These are phyloP conservation scores for Venturia pyrina DNA, from an alignment of 2,329 filamentous ascomycete genomes.

Conservation along the genomic window DNA sequence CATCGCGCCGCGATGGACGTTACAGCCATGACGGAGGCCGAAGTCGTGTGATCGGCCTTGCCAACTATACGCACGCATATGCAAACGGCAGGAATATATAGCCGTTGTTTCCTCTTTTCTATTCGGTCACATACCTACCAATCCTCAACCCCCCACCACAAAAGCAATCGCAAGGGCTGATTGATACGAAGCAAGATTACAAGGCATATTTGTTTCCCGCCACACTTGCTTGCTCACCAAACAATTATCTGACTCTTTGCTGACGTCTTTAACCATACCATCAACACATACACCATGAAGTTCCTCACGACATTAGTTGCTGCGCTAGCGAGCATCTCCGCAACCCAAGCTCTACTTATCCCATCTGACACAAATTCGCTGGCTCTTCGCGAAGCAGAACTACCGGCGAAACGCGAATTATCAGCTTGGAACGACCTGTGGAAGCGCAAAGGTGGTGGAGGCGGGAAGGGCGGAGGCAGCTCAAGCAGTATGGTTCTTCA, in stretches of 20 bases:
- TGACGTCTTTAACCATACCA: not conserved
- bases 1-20: not conserved
- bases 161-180: not conserved
- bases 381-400: not conserved
- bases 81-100: not conserved
- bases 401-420: slow-evolving; percentile 5
- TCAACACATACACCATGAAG: slow-evolving; percentile 12
- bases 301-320: slow-evolving; percentile 3
- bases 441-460: slow-evolving; percentile 40
- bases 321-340: slow-evolving; percentile 6
- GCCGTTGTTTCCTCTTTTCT: not conserved
- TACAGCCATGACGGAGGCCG: not conserved
- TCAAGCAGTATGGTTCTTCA: slow-evolving; percentile 13
- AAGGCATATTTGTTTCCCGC: not conserved
- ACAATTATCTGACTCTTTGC: not conserved
- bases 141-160: not conserved
- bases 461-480: slow-evolving; percentile 25
- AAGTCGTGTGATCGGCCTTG: not conserved
- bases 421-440: slow-evolving; percentile 22
- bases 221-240: not conserved
- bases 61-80: not conserved
- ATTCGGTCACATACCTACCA: not conserved
- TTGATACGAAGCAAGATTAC: not conserved
- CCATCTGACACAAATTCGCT: slow-evolving; percentile 10
- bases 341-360: slow-evolving; percentile 9